Evolutionary conservation across 768 basidiomycete species (phyloP), one percentile per base, ranked within the genome.

Genomic region (Ramaria sp.): DNA sequence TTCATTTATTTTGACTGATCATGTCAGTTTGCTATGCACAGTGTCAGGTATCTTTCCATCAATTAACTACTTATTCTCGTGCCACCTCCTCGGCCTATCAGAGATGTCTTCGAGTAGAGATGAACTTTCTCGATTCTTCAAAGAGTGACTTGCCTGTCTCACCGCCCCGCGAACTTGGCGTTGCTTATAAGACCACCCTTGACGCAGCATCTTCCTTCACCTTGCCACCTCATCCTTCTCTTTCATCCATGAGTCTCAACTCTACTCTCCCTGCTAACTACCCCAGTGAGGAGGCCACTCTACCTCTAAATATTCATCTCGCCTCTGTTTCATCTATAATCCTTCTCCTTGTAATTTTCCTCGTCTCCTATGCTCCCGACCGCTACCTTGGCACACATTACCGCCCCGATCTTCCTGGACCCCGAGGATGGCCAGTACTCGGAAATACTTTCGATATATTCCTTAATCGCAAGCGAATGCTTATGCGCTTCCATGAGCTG

Each of bases 371-470:
- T 28, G 25, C 25, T 22, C 49, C 49, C 34, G 18, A 50, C 30
- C 49, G 49, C 49, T 36, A 34, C 36, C 27, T 50, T 37, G 49
- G 49, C 6, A 36, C 49, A 24, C 3, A 22, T 15, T 16, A 16
- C 49, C 22, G 34, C 32, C 38, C 38, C 15, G 18, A 45, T 38
- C 57, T 55, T 57, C 56, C 57, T 20, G 57, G 57, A 20, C 57
- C 57, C 22, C 27, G 39, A 3, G 50, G 50, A 27, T 59, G 50
- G 36, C 57, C 58, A 9, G 20, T 59, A 39, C 1, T 59, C 18
- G 58, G 58, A 28, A 59, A 59, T 36, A 20, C 50, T 5, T 53
- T 48, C 25, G 42, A 57, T 30, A 42, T 59, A 10, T 55, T 55
- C 18, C 30, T n/a, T 36, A 37, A 53, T n/a, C 20, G 50, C 6